Evolutionary conservation across 352 stramenopile species (phyloP), one percentile per base, ranked within the genome.

Genomic region (Phytophthora citrophthora): DNA sequence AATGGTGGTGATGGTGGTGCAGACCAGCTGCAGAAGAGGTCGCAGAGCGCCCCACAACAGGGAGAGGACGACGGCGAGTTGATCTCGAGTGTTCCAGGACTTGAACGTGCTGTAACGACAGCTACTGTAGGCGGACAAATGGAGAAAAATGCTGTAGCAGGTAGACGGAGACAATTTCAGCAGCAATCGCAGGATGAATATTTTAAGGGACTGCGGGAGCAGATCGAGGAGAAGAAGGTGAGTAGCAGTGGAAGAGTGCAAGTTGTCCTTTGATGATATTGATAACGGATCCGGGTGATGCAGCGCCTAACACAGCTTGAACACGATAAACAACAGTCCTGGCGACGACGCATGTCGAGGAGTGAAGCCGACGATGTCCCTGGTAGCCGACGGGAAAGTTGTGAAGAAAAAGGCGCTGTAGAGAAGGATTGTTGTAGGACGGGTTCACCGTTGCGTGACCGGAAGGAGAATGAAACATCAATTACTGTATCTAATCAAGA

Each of bases 141-240:
- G 4, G 31, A 58, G 0, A n/a, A 18, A 2, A 40, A 16, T 16
- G 15, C 54, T 11, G 44, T 63, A 8, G 52, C 45, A n/a, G 51
- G 41, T 2, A 54, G 51, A 34, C 59, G 40, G 12, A 29, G 58
- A 8, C 10, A 36, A 9, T 38, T 43, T 26, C 31, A 36, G 20
- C 31, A 36, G 24, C 58, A 60, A 26, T 61, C 64, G 18, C 61
- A 62, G 1, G 79, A 87, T 24, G 73, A 83, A 12, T 79, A 81
- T 58, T 23, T 81, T 10, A 61, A 58, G 26, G 58, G 46, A 3
- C 46, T 89, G 1, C 62, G 86, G 44, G 75, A 86, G 5, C 79
- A 89, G 51, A 82, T 86, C 45, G 68, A 78, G 18, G 34, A 79
- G 44, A 84, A 83, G 36, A 80, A 82, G 72, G 79, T 88, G 24